Conservation (phyloP, 1,139 yeast genomes). For the Debaryomyces psychrophilus region DNA sequence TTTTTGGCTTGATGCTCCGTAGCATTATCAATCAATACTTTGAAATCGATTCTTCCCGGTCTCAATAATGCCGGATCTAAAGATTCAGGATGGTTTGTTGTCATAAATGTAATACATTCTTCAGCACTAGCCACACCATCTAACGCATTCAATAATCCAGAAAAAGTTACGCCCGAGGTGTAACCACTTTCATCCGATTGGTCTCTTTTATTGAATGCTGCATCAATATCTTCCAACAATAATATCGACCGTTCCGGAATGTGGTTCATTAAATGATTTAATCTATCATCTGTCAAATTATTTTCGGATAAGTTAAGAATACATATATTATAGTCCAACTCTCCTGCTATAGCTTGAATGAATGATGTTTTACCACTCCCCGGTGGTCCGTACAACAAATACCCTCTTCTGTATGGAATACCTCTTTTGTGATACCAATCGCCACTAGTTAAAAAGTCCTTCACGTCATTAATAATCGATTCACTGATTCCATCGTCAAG, state of each 20-base stretch:
- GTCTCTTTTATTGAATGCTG: slow-evolving; percentile 85
- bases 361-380: slow-evolving; percentile 97
- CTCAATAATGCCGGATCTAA: slow-evolving; percentile 84
- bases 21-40: slow-evolving; percentile 83
- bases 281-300: slow-evolving; percentile 88
- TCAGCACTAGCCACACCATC: slow-evolving; percentile 99
- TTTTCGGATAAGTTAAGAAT: slow-evolving; percentile 87
- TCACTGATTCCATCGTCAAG: slow-evolving; percentile 77
- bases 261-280: slow-evolving; percentile 94
- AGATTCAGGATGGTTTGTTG: slow-evolving; percentile 94
- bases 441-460: slow-evolving; percentile 77
- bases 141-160: slow-evolving; percentile 88
- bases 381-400: slow-evolving; percentile 93
- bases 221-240: slow-evolving; percentile 90
- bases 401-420: slow-evolving; percentile 95
- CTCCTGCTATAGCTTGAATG: slow-evolving; percentile 96
- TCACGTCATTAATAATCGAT: slow-evolving; percentile 66
- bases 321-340: slow-evolving; percentile 92
- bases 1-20: slow-evolving; percentile 73
- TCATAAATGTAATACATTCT: slow-evolving; percentile 95
- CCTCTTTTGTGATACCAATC: slow-evolving; percentile 96
- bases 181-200: slow-evolving; percentile 79
- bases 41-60: slow-evolving; percentile 93
- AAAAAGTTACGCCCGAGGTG: slow-evolving; percentile 86
- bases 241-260: slow-evolving; percentile 88